These are phyloP conservation scores for Drechslerella dactyloides DNA, from an alignment of 2,329 filamentous ascomycete genomes.

Conservation along the genomic window DNA sequence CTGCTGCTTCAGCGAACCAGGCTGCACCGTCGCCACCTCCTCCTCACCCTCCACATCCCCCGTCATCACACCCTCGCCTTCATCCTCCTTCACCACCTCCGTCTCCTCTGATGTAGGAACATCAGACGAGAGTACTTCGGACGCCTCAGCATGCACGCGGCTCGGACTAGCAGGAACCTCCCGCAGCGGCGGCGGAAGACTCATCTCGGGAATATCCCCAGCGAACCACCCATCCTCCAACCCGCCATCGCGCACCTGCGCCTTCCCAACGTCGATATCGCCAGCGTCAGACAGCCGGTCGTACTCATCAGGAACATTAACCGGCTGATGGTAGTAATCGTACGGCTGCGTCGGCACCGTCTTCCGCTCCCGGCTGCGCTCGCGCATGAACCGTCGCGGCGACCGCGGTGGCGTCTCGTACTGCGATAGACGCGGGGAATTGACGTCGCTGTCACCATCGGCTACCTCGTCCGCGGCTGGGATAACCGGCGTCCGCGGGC, in stretches of 20 bases:
- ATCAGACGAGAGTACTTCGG: too few relatives aligned
- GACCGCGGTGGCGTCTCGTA: constrained; percentile 31
- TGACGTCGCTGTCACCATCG: background rate
- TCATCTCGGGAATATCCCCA: constrained; percentile 34
- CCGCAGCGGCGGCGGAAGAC: constrained; percentile 31
- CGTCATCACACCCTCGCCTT: too few relatives aligned
- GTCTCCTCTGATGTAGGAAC: too few relatives aligned
- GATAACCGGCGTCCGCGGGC: background rate
- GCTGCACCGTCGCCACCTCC: background rate
- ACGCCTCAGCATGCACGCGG: constrained; percentile 16
- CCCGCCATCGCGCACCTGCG: constrained; percentile 28
- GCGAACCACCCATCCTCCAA: constrained; percentile 31
- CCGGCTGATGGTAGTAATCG: constrained; percentile 28
- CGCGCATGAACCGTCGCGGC: constrained; percentile 16
- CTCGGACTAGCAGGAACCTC: constrained; percentile 44
- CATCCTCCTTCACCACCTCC: background rate
- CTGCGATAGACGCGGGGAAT: background rate
- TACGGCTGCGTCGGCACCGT: constrained; percentile 18
- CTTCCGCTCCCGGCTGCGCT: constrained; percentile 21
- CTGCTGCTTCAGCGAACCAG: background rate
- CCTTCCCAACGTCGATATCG: constrained; percentile 39
- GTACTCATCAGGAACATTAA: background rate
- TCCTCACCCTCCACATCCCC: background rate
- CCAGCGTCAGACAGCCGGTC: constrained; percentile 37
- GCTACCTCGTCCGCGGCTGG: constrained; percentile 2